These are phyloP conservation scores for apple (Malus domestica) DNA, from an alignment of 306 rosid species.

Conservation along the genomic window ASM211411v1 NC_041799.1:21138501-21139000, in stretches of 20 bases:
- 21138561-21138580: no score
- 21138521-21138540: no score
- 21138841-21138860: constrained; percentile 67
- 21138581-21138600: no score
- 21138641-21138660: background rate
- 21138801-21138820: background rate
- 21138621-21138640: background rate
- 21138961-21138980: background rate
- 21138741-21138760: background rate
- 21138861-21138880: constrained; percentile 54
- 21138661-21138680: background rate
- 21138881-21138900: constrained; percentile 67
- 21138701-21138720: background rate
- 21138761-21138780: background rate
- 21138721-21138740: background rate
- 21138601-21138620: background rate
- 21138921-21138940: constrained; percentile 73
- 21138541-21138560: no score
- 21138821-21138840: constrained; percentile 1
- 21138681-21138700: background rate
- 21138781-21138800: constrained; percentile 8
- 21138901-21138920: constrained; percentile 64
- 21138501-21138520: no score
- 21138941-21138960: constrained; percentile 61
- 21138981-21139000: background rate